Conservation (phyloP, 2,329 filamentous ascomycete species). For the Aspergillus flavus region DNA sequence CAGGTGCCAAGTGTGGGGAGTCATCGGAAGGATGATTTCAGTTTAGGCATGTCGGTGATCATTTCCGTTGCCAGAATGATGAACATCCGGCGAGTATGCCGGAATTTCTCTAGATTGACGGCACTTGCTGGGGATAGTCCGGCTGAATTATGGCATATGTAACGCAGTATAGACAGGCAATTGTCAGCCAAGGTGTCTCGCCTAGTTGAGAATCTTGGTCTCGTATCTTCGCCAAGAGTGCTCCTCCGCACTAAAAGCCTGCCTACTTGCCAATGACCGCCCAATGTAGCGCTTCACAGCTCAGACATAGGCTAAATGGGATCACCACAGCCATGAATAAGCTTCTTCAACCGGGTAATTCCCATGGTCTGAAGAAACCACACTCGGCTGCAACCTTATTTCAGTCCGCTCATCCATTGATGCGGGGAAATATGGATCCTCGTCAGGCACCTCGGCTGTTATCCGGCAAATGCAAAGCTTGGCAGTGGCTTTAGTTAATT, state of each 20-base stretch:
- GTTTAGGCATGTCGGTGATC: constrained; percentile 1
- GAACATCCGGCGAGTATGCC: neutral
- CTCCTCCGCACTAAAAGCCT: too few relatives aligned
- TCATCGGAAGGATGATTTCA: neutral
- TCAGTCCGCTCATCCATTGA: too few relatives aligned
- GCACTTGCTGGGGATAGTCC: neutral
- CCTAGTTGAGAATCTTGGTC: neutral
- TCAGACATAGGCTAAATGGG: constrained; percentile 2
- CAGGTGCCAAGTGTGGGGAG: neutral
- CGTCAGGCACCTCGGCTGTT: neutral
- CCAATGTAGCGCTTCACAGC: neutral
- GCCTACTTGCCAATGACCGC: neutral
- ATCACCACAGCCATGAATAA: neutral
- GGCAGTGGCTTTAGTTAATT: neutral
- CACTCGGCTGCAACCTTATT: neutral
- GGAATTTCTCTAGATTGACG: neutral
- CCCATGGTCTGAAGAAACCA: neutral
- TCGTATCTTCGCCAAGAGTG: neutral
- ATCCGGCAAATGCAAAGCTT: neutral
- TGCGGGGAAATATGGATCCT: neutral
- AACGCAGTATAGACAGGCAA: neutral
- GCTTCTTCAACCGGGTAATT: constrained; percentile 6
- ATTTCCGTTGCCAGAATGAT: neutral
- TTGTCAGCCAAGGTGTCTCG: too few relatives aligned
- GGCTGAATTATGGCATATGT: neutral